A percentile compares a stretch with the other conserved stretches of the same genome.
These are phyloP conservation scores for Malus sieversii DNA, from an alignment of 306 rosid species.

Conservation along the genomic window DNA sequence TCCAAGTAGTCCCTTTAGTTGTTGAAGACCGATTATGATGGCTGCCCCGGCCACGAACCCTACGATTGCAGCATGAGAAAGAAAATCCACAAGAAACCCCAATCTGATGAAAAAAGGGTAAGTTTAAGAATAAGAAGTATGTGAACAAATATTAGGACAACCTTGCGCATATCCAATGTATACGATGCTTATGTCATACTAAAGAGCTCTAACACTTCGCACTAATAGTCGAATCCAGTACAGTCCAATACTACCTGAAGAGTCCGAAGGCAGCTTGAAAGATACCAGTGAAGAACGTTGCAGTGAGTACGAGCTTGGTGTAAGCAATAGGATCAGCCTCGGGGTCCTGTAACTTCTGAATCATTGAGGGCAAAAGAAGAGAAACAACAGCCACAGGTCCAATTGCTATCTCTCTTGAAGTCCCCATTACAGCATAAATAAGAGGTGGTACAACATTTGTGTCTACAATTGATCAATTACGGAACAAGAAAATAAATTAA, in stretches of 20 bases:
- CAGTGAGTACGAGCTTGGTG: constrained; percentile 53
- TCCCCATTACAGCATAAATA: constrained; percentile 84
- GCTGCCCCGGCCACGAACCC: constrained; percentile 81
- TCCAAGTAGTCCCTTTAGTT: constrained; percentile 65
- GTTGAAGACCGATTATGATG: constrained; percentile 72
- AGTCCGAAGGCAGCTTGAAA: constrained; percentile 75
- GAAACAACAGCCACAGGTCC: constrained; percentile 94
- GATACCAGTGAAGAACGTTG: constrained; percentile 74
- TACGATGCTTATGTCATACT: not conserved
- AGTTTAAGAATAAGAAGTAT: not conserved
- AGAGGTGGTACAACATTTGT: constrained; percentile 91
- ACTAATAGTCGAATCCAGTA: not conserved
- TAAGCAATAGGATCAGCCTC: constrained; percentile 48
- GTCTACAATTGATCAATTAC: constrained; percentile 26
- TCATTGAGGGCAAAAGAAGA: constrained; percentile 64
- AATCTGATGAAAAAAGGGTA: constrained; percentile 27
- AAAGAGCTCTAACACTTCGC: not conserved
- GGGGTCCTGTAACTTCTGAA: constrained; percentile 54
- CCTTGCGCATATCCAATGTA: not conserved
- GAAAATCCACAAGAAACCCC: constrained; percentile 69
- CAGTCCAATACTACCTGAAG: constrained; percentile 35
- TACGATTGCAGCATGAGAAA: constrained; percentile 62
- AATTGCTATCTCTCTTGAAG: constrained; percentile 71
- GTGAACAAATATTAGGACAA: not conserved
- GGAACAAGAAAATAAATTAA: too few species aligned